These are phyloP conservation scores for Sparassis latifolia DNA, from an alignment of 1,284 basidiomycete species.

Conservation along the genomic window DNA sequence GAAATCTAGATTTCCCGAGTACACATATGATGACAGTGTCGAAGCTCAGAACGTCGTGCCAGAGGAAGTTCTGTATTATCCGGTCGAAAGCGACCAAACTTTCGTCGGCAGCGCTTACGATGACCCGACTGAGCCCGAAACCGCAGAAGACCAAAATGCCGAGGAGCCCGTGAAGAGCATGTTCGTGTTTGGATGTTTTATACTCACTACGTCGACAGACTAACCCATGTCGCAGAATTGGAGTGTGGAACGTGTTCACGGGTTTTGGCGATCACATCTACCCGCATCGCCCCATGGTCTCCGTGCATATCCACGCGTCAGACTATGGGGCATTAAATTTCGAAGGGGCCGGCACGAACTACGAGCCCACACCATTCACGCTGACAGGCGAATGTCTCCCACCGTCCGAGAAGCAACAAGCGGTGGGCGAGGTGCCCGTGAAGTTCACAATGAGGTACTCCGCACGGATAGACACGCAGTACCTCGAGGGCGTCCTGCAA, in stretches of 20 bases:
- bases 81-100: constrained; percentile 8
- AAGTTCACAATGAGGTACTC: neutral
- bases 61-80: constrained; percentile 12
- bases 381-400: too few species aligned
- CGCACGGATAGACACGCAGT: neutral
- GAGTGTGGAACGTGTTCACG: neutral
- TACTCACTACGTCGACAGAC: neutral
- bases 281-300: neutral
- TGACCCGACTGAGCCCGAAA: neutral
- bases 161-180: neutral
- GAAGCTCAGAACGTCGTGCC: constrained; percentile 1
- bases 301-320: neutral
- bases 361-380: neutral
- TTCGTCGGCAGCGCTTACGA: constrained; percentile 4
- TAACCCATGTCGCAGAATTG: neutral
- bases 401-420: neutral
- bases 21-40: constrained; percentile 4
- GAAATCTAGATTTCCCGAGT: constrained; percentile 3
- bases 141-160: neutral
- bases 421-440: neutral
- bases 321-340: neutral
- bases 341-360: neutral
- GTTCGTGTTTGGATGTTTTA: neutral
- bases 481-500: neutral
- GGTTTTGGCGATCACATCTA: too few species aligned